Percentiles rank a stretch among this genome's conserved stretches.
phyloP scores from a whole-genome alignment of 73 alveolate genomes.

The Breviolum minutum region DNA sequence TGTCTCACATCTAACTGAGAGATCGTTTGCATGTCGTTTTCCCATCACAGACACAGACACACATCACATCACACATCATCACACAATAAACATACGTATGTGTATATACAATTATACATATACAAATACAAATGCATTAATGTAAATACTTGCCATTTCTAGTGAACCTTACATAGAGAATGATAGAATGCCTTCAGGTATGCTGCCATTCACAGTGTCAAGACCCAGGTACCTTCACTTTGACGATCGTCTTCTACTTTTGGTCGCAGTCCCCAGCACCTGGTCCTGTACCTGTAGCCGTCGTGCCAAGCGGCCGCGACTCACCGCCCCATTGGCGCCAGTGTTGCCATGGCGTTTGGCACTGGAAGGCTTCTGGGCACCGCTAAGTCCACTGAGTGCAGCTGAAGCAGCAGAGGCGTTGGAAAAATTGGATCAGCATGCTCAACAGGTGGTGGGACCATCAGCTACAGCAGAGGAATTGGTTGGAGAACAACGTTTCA shows the following conservation, averaged over 20 bases:
- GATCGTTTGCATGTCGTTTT: too few species aligned
- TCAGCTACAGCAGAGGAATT: not conserved
- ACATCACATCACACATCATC: too few species aligned
- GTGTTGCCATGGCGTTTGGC: not conserved
- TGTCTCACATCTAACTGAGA: too few species aligned
- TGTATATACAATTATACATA: too few species aligned
- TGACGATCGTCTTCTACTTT: not conserved
- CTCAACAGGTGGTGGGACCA: not conserved
- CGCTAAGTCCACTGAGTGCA: not conserved
- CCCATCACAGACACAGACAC: too few species aligned
- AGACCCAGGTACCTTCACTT: slow-evolving; percentile 40
- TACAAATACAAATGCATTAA: too few species aligned
- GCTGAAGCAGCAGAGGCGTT: not conserved
- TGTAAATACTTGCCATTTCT: not conserved
- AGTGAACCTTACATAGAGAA: not conserved
- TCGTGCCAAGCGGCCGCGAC: slow-evolving; percentile 24
- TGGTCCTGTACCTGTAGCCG: not conserved
- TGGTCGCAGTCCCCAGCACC: not conserved
- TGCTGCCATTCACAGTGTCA: not conserved
- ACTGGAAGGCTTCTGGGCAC: slow-evolving; percentile 52
- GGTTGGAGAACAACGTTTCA: slow-evolving; percentile 47
- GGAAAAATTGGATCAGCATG: not conserved
- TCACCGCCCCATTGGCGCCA: not conserved
- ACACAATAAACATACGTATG: too few species aligned
- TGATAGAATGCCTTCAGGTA: not conserved